Evolutionary conservation across 2,329 filamentous ascomycete genomes (phyloP), one percentile per base, ranked within the genome.

Genomic region (Orbilia javanica): DNA sequence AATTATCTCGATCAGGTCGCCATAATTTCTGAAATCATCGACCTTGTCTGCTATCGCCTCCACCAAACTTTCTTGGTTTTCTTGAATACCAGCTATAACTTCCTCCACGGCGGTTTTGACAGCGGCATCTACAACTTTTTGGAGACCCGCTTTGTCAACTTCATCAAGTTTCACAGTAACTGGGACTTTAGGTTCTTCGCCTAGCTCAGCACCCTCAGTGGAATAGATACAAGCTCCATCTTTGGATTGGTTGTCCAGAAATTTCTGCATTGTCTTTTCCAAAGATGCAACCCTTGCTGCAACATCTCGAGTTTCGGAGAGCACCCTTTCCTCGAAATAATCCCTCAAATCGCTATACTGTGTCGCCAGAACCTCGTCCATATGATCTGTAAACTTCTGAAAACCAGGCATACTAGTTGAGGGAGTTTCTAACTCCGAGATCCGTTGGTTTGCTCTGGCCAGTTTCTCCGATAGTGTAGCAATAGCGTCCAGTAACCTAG

Each of bases 181-280:
- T 6, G 52, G 39, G n/a, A 74, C 52, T 15, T 67, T 67, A 3
- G 57, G 57, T 15, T 67, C 60, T n/a, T 50, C 65, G n/a, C 62
- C 72, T 27, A 46, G 15, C 5, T 63, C 39, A 22, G 27, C 13
- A 15, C 46, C 20, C 6, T 71, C 48, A 3, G 39, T 71, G 50
- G 53, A 50, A 18, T 71, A 63, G 5, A 71, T 68, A 10, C 73
- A 66, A 10, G 34, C 46, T 13, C 52, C 72, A 6, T 52, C 55
- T 4, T 62, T 76, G 36, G 52, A 22, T 44, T 71, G 73, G n/a
- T 77, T 77, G 11, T 53, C 29, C 20, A 77, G 27, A 15, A 77
- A 34, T 25, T 46, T 46, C 8, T 77, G 39, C 27, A 71, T 44
- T n/a, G 68, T 25, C 6, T 42, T 50, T 29, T 69, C 65, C 15